Evolutionary conservation across 2,329 filamentous ascomycete genomes (phyloP), one percentile per base, ranked within the genome.

Genomic region (Nannizziopsis arthrosporioides): DNA sequence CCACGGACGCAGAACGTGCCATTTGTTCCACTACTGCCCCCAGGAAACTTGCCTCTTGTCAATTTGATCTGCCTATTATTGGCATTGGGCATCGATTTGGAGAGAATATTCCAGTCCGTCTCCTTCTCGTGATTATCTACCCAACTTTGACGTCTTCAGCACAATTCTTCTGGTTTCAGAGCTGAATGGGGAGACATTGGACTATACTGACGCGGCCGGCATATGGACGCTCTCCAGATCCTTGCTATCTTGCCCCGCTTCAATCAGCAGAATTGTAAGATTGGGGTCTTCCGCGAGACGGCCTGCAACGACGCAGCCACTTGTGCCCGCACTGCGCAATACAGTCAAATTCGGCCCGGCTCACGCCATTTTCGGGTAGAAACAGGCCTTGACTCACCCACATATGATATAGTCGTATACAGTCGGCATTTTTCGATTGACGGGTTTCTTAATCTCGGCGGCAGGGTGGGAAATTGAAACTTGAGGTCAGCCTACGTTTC

Each of bases 301-400:
- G 10, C 64, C 68, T 17, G 71, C 71, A 31, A 73, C 66, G 1
- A 73, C 71, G 54, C 70, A 72, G 15, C 71, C 71, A 4, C 71
- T 63, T 5, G 71, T 73, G 5, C 71, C 22, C 7, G 22, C 22
- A 7, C 22, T 27, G 7, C 7, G 3, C 7, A 27, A 27, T 27
- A 27, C 22, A 27, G 22, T 27, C 22, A 27, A 27, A 27, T 27
- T 7, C 22, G 7, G 22, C 22, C 7, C 4, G 7, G 22, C 7
- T 27, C 22, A 27, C 22, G 7, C 7, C 22, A 27, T 27, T 27
- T 27, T 27, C 22, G 4, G 22, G 22, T 27, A 3, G 22, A 27
- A 27, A 27, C 7, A 4, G 7, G 7, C 7, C 22, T 27, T 27
- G 22, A 27, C 22, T 27, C 22, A 27, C 22, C 22, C 22, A 27